Evolutionary conservation across 2,329 filamentous ascomycete species (phyloP).

Genomic region (Xylaria sp.): DNA sequence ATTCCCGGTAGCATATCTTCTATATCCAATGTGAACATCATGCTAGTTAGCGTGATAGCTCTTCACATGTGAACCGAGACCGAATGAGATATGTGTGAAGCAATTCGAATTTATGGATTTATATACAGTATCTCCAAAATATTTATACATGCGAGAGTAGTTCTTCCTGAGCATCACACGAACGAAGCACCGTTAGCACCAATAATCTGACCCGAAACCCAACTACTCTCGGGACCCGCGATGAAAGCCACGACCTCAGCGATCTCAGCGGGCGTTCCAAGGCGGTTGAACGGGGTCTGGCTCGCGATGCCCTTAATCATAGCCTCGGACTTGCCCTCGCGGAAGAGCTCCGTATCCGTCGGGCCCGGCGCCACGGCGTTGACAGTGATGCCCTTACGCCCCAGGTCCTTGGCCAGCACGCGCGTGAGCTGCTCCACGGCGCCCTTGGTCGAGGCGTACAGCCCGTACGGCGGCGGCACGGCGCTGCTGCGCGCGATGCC

Average conservation of each 20-base stretch:
- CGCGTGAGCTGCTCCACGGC: constrained; percentile 70
- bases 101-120: not conserved
- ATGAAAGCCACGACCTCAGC: constrained; percentile 60
- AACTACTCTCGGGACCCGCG: constrained; percentile 38
- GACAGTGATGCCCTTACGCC: constrained; percentile 60
- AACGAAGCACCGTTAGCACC: constrained; percentile 38
- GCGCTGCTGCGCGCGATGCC: constrained; percentile 51
- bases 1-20: not conserved
- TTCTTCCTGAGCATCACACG: constrained; percentile 7
- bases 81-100: not conserved
- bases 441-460: constrained; percentile 68
- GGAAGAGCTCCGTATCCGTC: constrained; percentile 67
- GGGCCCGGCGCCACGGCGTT: constrained; percentile 65
- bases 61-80: no score
- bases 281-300: constrained; percentile 57
- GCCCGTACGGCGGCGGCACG: constrained; percentile 59
- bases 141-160: not conserved
- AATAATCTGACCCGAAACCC: constrained; percentile 38
- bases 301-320: constrained; percentile 56
- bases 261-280: constrained; percentile 63
- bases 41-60: not conserved
- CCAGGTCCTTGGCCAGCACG: constrained; percentile 66
- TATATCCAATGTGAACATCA: not conserved
- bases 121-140: constrained; percentile 1
- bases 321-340: constrained; percentile 60